Evolutionary conservation across 805 yeast species (phyloP).

Genomic region (Isabelozyma rhagii): DNA sequence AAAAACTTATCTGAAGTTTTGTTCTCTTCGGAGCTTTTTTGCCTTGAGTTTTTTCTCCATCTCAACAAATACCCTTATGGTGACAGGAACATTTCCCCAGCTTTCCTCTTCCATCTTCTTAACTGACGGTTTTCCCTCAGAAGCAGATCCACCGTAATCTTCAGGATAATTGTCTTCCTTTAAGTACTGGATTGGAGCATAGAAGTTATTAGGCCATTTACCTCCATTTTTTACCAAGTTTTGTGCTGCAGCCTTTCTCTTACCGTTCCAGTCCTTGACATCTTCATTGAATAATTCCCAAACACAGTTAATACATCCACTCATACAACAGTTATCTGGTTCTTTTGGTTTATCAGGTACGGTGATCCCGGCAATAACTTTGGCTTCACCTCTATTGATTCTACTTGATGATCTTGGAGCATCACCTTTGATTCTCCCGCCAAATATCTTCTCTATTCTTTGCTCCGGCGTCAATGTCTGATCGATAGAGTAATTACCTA

Average conservation of each 20-base stretch:
- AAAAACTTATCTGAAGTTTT: neutral
- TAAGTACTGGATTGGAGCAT: conserved; percentile 35
- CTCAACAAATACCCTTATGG: conserved; percentile 78
- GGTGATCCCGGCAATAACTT: conserved; percentile 52
- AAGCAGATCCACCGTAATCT: conserved; percentile 10
- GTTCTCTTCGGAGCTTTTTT: conserved; percentile 15
- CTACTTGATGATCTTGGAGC: conserved; percentile 39
- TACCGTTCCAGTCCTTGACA: conserved; percentile 71
- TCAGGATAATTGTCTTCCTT: conserved; percentile 18
- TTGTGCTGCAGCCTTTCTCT: conserved; percentile 56
- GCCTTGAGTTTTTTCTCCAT: conserved; percentile 66
- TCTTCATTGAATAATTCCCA: conserved; percentile 95
- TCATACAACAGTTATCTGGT: conserved; percentile 97
- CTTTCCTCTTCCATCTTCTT: conserved; percentile 17
- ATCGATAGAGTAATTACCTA: conserved; percentile 30
- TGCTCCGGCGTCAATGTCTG: conserved; percentile 38
- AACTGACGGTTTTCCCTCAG: conserved; percentile 6
- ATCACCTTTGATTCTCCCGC: conserved; percentile 55
- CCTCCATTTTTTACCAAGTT: conserved; percentile 35
- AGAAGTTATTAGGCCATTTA: conserved; percentile 42
- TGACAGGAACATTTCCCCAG: conserved; percentile 61
- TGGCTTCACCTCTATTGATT: conserved; percentile 32
- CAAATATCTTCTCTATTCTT: conserved; percentile 49
- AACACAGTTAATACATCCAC: conserved; percentile 95
- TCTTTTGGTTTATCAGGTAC: conserved; percentile 85